Evolutionary conservation across 495 filamentous ascomycete genomes (phyloP).

Genomic region (Extremus antarcticus): DNA sequence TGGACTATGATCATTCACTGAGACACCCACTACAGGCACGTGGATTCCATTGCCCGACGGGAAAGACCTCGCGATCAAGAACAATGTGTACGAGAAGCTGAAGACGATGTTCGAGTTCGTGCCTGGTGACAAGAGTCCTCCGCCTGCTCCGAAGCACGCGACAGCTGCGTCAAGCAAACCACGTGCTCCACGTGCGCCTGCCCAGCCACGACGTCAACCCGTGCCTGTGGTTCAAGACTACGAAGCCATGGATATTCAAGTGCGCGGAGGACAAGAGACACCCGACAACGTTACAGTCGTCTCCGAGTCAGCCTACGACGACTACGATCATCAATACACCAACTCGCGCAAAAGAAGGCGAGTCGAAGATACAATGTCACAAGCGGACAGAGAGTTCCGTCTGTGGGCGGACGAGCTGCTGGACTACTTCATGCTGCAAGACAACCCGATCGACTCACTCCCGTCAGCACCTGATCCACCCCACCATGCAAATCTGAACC

Average conservation of each 20-base stretch:
- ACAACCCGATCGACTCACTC: constrained; percentile 51
- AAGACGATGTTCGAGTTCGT: constrained; percentile 81
- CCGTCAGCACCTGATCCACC: constrained; percentile 67
- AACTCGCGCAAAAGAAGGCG: constrained; percentile 72
- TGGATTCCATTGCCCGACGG: constrained; percentile 89
- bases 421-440: constrained; percentile 84
- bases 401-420: constrained; percentile 83
- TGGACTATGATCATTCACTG: not conserved
- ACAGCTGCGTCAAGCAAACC: constrained; percentile 58
- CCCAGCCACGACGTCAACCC: constrained; percentile 11
- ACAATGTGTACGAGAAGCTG: constrained; percentile 71
- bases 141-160: constrained; percentile 84
- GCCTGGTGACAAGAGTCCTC: constrained; percentile 75
- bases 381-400: constrained; percentile 70
- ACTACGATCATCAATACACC: constrained; percentile 66
- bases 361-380: constrained; percentile 46
- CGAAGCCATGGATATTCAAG: constrained; percentile 37
- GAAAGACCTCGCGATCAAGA: constrained; percentile 68
- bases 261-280: constrained; percentile 68
- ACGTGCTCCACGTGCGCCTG: constrained; percentile 42
- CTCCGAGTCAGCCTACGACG: constrained; percentile 64
- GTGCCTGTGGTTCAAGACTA: constrained; percentile 34
- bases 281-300: constrained; percentile 69
- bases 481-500: constrained; percentile 70
- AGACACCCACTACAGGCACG: constrained; percentile 51